A percentile compares a stretch with the other conserved stretches of the same genome.
Evolutionary conservation across 2,329 filamentous ascomycete genomes (phyloP).

Genomic region (Incumbomyces delicatus): DNA sequence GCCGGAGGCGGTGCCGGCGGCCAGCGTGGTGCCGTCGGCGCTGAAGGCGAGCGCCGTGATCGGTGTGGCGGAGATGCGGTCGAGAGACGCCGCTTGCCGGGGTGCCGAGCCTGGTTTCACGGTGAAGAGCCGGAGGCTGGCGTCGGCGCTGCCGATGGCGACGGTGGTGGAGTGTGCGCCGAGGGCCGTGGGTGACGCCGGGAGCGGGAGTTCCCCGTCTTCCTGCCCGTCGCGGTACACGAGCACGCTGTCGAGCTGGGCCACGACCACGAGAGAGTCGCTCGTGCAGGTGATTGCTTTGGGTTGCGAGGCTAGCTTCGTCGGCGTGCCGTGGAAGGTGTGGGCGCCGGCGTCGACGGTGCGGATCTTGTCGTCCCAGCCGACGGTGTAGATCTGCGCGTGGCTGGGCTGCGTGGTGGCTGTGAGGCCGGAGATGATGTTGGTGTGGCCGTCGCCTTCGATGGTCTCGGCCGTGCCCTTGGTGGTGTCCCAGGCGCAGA

Average conservation of each 20-base stretch:
- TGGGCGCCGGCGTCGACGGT: conserved; percentile 64
- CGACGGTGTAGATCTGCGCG: conserved; percentile 68
- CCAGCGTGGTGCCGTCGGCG: conserved; percentile 62
- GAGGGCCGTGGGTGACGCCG: conserved; percentile 58
- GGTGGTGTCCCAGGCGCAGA: conserved; percentile 72
- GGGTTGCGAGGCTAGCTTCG: conserved; percentile 68
- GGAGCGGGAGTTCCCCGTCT: conserved; percentile 48
- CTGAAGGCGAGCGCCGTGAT: conserved; percentile 82
- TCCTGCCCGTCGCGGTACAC: conserved; percentile 47
- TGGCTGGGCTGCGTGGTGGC: conserved; percentile 31
- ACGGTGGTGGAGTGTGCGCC: conserved; percentile 58
- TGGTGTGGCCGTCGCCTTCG: conserved; percentile 73
- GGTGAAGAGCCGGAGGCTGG: conserved; percentile 65
- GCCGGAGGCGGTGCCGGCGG: conserved; percentile 71
- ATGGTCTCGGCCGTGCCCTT: conserved; percentile 60
- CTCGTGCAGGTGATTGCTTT: conserved; percentile 57
- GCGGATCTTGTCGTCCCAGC: conserved; percentile 87
- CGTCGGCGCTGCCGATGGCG: conserved; percentile 67
- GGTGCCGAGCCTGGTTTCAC: conserved; percentile 45
- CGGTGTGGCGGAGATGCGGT: conserved; percentile 57
- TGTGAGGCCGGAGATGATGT: conserved; percentile 72
- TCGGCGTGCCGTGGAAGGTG: conserved; percentile 61
- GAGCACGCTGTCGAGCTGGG: conserved; percentile 49
- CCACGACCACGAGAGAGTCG: conserved; percentile 46
- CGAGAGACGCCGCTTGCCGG: conserved; percentile 44